These are phyloP conservation scores for Terana coerulea DNA, from an alignment of 768 basidiomycete species.

Conservation along the genomic window DNA sequence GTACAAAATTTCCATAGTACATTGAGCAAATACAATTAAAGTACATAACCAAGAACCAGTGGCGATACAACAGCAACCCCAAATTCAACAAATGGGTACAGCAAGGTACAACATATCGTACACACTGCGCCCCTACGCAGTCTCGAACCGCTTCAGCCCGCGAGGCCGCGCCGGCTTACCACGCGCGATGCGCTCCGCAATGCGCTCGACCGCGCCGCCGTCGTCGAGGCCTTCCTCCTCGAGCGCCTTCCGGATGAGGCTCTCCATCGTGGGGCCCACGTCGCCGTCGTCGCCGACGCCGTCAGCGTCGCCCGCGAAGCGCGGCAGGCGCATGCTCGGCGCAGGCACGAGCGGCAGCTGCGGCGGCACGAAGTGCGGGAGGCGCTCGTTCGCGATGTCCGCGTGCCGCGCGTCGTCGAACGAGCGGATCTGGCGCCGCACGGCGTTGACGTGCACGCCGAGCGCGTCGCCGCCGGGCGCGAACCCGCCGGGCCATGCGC, in stretches of 20 bases:
- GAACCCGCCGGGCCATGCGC: constrained; percentile 26
- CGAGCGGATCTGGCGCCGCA: constrained; percentile 58
- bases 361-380: constrained; percentile 48
- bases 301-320: constrained; percentile 16
- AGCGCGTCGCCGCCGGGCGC: constrained; percentile 43
- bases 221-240: constrained; percentile 47
- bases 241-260: constrained; percentile 56
- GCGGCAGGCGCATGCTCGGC: constrained; percentile 53
- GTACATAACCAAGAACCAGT: no score
- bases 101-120: no score
- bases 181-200: constrained; percentile 64
- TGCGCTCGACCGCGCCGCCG: constrained; percentile 50
- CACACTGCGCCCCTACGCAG: no score
- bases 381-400: constrained; percentile 70
- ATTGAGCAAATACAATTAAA: no score
- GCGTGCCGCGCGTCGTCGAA: constrained; percentile 81
- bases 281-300: constrained; percentile 20
- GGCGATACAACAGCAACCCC: no score
- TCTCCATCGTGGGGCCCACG: constrained; percentile 55
- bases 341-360: constrained; percentile 45
- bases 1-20: no score
- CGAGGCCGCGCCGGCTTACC: constrained; percentile 41
- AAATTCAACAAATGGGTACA: no score
- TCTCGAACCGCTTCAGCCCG: constrained; percentile 64
- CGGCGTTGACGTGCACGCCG: constrained; percentile 55